Evolutionary conservation across 306 rosid species (phyloP), one percentile per base, ranked within the genome.

Genomic region (Prunus padus): DNA sequence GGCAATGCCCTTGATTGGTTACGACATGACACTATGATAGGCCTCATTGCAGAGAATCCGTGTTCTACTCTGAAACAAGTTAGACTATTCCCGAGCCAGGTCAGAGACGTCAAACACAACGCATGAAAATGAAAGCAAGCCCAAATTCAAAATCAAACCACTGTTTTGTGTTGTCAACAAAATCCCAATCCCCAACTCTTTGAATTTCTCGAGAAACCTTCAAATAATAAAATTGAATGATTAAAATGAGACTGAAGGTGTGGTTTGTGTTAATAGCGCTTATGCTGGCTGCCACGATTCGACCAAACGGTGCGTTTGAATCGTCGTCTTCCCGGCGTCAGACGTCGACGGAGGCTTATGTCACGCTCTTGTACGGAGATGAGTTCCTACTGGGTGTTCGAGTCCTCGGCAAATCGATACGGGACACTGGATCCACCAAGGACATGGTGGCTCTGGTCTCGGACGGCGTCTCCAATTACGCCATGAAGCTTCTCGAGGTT

Each of bases 381-480:
- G 99, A 96, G 82, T 96, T 96, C 82, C 79, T 92, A 40, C 76
- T 96, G 86, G 99, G 99, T 2, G 99, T 92, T 72, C 82, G 99
- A 76, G 99, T 96, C 77, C 91, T 96, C 19, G 99, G 99, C 1
- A 96, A 90, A 78, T 96, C 99, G 49, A 89, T 96, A 19, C 91
- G 96, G 50, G 87, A 90, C 82, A 88, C 93, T 69, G 89, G 97
- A 78, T 87, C 98, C 78, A 79, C 57, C 52, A 92, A 90, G 89
- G 97, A 89, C 66, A 90, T 96, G 99, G 98, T 96, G 33, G 99
- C 74, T 9, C 85, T 96, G 81, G 89, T 96, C 83, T 96, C 99
- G 12, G 98, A 96, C 78, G 99, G 99, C 7, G 98, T 96, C 22
- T 96, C 99, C 46, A 81, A 86, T 68, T 92, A 78, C 82, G 99